Evolutionary conservation across 306 rosid species (phyloP).

Genomic region (Glycyrrhiza uralensis): DNA sequence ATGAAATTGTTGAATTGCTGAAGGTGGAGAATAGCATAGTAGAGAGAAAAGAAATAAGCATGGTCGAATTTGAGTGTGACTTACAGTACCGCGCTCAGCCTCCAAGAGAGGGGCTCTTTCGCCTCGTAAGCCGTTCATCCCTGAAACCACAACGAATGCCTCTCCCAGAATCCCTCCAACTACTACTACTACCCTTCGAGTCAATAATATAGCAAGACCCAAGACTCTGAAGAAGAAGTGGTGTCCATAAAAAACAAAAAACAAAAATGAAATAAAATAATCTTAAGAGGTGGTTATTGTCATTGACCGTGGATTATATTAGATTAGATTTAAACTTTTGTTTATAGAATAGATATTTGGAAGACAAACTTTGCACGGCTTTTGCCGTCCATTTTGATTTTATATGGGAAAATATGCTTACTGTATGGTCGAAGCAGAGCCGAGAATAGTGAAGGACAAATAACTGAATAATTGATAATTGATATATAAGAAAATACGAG

Average conservation of each 20-base stretch:
- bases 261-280: not conserved
- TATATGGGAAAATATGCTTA: not conserved
- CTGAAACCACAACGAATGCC: no score
- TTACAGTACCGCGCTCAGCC: conserved; percentile 25
- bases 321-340: not conserved
- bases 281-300: not conserved
- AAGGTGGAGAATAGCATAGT: not conserved
- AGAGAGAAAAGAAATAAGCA: not conserved
- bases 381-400: no score
- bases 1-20: not conserved
- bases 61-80: not conserved
- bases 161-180: not conserved
- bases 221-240: not conserved
- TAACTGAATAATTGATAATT: not conserved
- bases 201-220: not conserved
- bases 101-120: conserved; percentile 45
- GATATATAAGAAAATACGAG: no score
- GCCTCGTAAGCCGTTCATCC: conserved; percentile 31
- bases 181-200: not conserved
- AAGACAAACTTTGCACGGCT: not conserved
- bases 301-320: not conserved
- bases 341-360: not conserved
- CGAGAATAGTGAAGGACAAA: not conserved
- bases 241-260: not conserved
- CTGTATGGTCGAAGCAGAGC: not conserved